Evolutionary conservation across 2,329 filamentous ascomycete species (phyloP).

Genomic region (Alternaria brassicae): DNA sequence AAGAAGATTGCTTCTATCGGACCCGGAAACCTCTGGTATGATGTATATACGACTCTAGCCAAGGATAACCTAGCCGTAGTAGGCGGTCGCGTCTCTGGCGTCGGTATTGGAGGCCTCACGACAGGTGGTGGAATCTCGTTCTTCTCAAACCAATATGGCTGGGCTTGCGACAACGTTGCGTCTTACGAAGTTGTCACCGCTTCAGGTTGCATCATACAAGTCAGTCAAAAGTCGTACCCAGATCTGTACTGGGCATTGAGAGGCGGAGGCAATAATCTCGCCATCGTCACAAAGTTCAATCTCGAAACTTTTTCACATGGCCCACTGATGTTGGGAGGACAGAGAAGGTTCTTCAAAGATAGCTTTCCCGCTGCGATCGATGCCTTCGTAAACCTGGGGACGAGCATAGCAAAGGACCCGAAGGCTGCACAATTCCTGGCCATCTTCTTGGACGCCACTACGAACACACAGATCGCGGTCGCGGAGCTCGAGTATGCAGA

Average conservation of each 20-base stretch:
- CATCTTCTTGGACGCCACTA: neutral
- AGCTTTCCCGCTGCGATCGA: slow-evolving; percentile 25
- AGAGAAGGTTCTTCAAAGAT: slow-evolving; percentile 7
- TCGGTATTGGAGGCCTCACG: slow-evolving; percentile 38
- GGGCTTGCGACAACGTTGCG: slow-evolving; percentile 44
- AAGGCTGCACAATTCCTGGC: slow-evolving; percentile 13
- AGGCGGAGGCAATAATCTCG: slow-evolving; percentile 45
- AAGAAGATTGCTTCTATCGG: slow-evolving; percentile 35
- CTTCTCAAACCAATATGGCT: slow-evolving; percentile 38
- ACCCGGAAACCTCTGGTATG: slow-evolving; percentile 42
- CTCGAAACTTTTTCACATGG: slow-evolving; percentile 27
- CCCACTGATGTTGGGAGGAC: slow-evolving; percentile 9
- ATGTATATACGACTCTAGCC: slow-evolving; percentile 40
- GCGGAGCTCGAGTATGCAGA: slow-evolving; percentile 13
- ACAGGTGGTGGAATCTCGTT: slow-evolving; percentile 41
- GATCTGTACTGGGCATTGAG: slow-evolving; percentile 50
- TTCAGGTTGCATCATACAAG: slow-evolving; percentile 24
- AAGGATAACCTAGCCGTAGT: slow-evolving; percentile 30
- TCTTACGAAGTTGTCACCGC: slow-evolving; percentile 45
- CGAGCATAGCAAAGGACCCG: neutral
- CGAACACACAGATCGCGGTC: neutral
- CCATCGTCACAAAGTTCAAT: slow-evolving; percentile 34
- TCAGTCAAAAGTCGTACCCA: slow-evolving; percentile 36
- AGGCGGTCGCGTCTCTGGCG: slow-evolving; percentile 38
- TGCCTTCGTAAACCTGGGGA: slow-evolving; percentile 20